phyloP scores from a whole-genome alignment of 192 early-diverging fungal species.

The Coemansia sp. region DNA sequence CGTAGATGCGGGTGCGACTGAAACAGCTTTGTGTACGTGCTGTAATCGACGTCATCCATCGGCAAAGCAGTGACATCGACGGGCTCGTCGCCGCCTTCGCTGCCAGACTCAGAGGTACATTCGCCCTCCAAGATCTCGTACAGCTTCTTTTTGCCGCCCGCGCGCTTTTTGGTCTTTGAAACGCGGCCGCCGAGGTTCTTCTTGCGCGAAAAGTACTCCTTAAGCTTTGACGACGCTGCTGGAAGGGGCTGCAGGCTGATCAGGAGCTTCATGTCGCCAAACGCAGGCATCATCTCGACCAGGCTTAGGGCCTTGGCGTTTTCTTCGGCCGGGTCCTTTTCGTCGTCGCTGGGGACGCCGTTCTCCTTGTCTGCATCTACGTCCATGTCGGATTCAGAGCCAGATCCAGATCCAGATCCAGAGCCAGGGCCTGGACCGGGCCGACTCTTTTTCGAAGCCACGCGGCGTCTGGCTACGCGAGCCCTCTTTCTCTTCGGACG shows the following conservation, averaged over 20 bases:
- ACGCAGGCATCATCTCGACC: constrained; percentile 38
- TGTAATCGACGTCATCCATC: constrained; percentile 37
- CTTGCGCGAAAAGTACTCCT: neutral
- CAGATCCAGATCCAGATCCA: too few relatives aligned
- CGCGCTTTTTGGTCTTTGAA: neutral
- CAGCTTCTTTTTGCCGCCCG: constrained; percentile 13
- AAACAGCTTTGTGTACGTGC: constrained; percentile 29
- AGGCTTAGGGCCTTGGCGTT: constrained; percentile 1
- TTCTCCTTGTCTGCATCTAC: neutral
- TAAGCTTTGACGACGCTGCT: neutral
- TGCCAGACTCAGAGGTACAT: constrained; percentile 6
- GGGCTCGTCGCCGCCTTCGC: constrained; percentile 8
- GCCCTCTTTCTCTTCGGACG: neutral
- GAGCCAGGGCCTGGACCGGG: too few relatives aligned
- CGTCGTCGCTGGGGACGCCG: neutral
- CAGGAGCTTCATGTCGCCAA: constrained; percentile 33
- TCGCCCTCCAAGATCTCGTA: constrained; percentile 32
- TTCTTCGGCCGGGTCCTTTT: neutral
- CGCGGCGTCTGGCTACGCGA: neutral
- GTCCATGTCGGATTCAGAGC: neutral
- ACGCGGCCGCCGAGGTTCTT: constrained; percentile 12
- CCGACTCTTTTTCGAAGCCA: neutral
- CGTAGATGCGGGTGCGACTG: constrained; percentile 37
- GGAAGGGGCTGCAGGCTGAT: constrained; percentile 9
- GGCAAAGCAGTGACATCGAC: constrained; percentile 15